Evolutionary conservation across 441 rosid genomes (phyloP), one percentile per base, ranked within the genome.

Genomic region (Bruguiera hainesii): DNA sequence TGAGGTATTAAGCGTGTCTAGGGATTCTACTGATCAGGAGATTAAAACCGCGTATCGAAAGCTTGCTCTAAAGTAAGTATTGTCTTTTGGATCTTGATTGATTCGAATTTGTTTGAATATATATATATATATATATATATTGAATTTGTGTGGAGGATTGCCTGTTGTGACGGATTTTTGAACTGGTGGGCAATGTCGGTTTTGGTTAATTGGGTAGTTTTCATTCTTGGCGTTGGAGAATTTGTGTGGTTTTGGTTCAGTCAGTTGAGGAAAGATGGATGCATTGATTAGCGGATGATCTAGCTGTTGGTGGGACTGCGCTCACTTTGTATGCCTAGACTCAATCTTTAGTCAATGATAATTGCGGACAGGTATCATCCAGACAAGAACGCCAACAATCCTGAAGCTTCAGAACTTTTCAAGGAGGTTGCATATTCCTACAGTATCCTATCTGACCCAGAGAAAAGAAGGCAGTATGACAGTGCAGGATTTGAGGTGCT

Each of bases 341-440:
- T 28, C 15, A 23, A 55, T 58, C 50, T 65, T 64, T 18, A 16
- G 60, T 69, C 46, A 29, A 64, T 72, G 3, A 55, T 56, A 68
- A 75, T 60, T 25, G 60, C 73, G 56, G 65, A 56, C 77, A 95
- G 99, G 82, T 95, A 91, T 78, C 99, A 95, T 83, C 98, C 98
- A 25, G 98, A 91, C 73, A 94, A 94, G 84, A 94, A 94, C 79
- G 97, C 77, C 30, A 87, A 74, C 78, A 91, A 94, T 74, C 98
- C 99, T 2, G 98, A 94, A 75, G 99, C 99, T 61, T 86, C 98
- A 20, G 99, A 94, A 42, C 87, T 76, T 66, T 94, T 94, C 76
- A 91, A 91, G 82, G 99, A 94, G 82, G 99, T 89, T 73, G 98
- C 98, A 42, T 94, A 84, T 83, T 94, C 99, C 0, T 94, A 94